Conservation (phyloP, 2,329 filamentous ascomycete species). For the Dryadomyces sulphureus region DNA sequence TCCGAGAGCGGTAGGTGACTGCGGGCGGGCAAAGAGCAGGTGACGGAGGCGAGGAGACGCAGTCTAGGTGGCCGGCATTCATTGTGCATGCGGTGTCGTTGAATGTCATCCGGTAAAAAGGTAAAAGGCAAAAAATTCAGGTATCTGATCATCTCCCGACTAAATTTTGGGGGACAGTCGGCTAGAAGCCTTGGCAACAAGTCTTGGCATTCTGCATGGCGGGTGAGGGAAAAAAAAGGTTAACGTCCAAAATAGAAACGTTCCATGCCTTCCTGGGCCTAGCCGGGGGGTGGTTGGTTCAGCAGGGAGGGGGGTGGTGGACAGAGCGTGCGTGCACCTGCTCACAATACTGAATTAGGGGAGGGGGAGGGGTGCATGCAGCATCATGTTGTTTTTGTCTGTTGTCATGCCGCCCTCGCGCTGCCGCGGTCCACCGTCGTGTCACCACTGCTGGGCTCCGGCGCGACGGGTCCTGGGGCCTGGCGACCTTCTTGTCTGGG, state of each 20-base stretch:
- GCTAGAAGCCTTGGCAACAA: neutral
- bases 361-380: neutral
- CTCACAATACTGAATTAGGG: no score
- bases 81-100: no score
- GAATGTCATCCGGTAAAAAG: no score
- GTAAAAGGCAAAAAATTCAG: neutral
- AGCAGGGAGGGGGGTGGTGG: no score
- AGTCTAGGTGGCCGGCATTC: no score
- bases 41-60: no score
- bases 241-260: neutral
- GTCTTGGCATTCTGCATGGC: neutral
- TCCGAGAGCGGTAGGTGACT: no score
- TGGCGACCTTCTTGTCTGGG: neutral
- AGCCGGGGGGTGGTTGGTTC: neutral
- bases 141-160: neutral
- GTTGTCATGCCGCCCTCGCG: neutral
- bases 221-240: neutral
- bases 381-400: neutral
- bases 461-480: neutral
- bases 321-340: no score
- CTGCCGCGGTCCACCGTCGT: neutral
- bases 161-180: neutral
- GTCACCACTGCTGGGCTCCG: neutral
- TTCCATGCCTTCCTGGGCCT: neutral
- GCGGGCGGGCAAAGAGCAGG: no score